Evolutionary conservation across 805 yeast genomes (phyloP), one percentile per base, ranked within the genome.

Genomic region (Starmera pachycereana): DNA sequence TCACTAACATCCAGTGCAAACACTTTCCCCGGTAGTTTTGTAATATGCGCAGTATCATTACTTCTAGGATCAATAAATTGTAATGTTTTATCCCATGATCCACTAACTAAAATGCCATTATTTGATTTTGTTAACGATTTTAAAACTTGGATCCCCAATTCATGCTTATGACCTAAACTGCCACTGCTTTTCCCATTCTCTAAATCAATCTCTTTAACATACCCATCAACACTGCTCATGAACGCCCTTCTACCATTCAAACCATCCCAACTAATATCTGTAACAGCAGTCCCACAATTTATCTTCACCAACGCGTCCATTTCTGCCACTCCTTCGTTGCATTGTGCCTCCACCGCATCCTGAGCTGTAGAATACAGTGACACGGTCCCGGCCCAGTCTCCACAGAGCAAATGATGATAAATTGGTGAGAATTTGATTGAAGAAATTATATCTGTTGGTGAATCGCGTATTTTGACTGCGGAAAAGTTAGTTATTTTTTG

Each of bases 1-100:
- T 59, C 60, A 12, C 71, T 59, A 2, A 72, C 56, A 51, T 81
- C 90, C 78, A 82, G 72, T 6, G 78, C 66, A 40, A 78, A 69
- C 5, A 81, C 73, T 54, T 80, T 81, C 7, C 66, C 66, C 0
- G 71, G 66, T 13, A 69, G 42, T 9, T 39, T 54, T 43, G 33
- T 37, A 22, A 8, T 43, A 30, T 34, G 51, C 1, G 40, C 39
- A 1, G 31, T 33, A 4, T 40, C 16, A 6, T 11, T 13, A 12
- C 47, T 43, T 6, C 38, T 36, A 13, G 65, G 45, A 52, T 81
- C 85, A 8, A 71, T 54, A 13, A 69, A 55, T 40, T 63, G 70
- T 8, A 82, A 39, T 1, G 63, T 43, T 4, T 72, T 74, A 52
- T 78, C 81, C 78, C 87, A 80, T 0, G 85, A 72, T 1, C 81